Evolutionary conservation across 2,329 filamentous ascomycete genomes (phyloP), one percentile per base, ranked within the genome.

Genomic region (Ophiostoma perfectum): DNA sequence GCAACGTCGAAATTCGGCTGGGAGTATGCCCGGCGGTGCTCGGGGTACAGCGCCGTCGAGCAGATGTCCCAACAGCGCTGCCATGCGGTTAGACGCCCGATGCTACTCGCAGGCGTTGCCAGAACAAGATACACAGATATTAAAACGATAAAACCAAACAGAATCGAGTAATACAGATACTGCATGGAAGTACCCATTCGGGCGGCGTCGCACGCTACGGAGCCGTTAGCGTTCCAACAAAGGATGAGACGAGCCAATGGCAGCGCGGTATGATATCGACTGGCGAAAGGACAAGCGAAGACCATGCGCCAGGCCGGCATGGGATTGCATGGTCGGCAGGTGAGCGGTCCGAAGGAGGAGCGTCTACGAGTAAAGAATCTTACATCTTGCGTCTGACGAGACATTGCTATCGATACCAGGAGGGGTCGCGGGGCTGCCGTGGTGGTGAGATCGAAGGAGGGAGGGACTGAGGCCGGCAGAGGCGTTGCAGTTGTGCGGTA

Each of bases 251-350:
- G 55, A 58, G 64, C 68, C 68, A 70, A 70, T 70, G 39, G 44
- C 64, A 70, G 64, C 42, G 27, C 66, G 63, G 66, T 62, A 64
- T 58, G 68, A 70, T 70, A 70, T 70, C 68, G 41, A 70, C 55
- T 36, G 27, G 52, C 27, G 14, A 67, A 66, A 67, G 27, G 44
- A 67, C 49, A 55, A 65, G 66, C 45, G 60, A 18, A 27, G 27
- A 27, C 27, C 27, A 27, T 27, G 27, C 27, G 27, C 27, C 27
- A 27, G 27, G 27, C 27, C 27, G 66, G 62, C 45, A 41, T 44
- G 38, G 38, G 11, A 27, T 38, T 55, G 14, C 42, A 55, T 55
- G 38, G 36, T 60, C 55, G 55, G 55, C 38, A 60, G 36, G 27
- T 16, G 45, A 49, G 64, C 55, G 55, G 36, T 49, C 49, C 39